phyloP scores from a whole-genome alignment of 257 asterid species.

The Euphrasia confusa region DNA sequence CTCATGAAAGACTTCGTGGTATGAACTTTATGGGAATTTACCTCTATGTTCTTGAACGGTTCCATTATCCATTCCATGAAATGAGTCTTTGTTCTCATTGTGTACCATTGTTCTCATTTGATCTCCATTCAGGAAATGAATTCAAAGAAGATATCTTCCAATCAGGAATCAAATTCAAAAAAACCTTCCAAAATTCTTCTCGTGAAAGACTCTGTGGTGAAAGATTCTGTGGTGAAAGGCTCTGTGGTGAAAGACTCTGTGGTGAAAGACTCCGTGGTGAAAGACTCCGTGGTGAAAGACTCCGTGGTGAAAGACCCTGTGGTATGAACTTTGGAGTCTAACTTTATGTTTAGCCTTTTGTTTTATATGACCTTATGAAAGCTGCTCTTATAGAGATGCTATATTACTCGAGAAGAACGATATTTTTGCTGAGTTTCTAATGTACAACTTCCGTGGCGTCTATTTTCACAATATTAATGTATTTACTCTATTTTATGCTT shows the following conservation, averaged over 20 bases:
- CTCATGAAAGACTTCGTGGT: conserved; percentile 9
- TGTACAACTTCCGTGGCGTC: conserved; percentile 19
- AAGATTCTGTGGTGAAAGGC: conserved; percentile 1
- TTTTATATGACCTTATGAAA: conserved; percentile 15
- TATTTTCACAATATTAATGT: conserved; percentile 13
- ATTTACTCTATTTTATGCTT: not conserved
- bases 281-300: conserved; percentile 3
- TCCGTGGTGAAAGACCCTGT: not conserved
- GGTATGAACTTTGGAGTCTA: conserved; percentile 14
- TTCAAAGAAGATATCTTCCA: not conserved
- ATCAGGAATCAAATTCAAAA: not conserved
- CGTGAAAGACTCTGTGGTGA: conserved; percentile 8
- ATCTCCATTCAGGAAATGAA: conserved; percentile 9
- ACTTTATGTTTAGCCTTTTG: conserved; percentile 11
- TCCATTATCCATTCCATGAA: not conserved
- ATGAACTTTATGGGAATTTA: conserved; percentile 5
- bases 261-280: not conserved
- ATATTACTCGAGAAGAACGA: conserved; percentile 21
- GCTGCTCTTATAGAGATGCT: not conserved
- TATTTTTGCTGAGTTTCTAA: conserved; percentile 20
- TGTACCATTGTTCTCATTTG: not conserved
- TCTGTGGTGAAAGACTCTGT: not conserved
- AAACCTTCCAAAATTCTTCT: not conserved
- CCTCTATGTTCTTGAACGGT: not conserved
- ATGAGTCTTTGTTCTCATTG: not conserved